Evolutionary conservation across 179 eudicot genomes (phyloP).

Genomic region (Nepenthes alata): DNA sequence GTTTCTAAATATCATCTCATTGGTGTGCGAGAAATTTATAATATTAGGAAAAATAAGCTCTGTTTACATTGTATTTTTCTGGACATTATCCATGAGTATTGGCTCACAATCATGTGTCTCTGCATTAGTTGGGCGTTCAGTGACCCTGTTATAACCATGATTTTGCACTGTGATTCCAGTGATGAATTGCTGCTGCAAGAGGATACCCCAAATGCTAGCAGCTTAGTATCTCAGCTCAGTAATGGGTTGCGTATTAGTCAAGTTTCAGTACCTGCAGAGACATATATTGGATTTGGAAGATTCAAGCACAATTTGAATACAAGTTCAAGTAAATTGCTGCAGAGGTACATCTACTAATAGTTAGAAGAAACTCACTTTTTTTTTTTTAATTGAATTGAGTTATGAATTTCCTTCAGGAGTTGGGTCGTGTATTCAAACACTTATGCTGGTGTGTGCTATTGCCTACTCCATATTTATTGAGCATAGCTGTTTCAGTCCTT

Average conservation of each 20-base stretch:
- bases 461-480: no score
- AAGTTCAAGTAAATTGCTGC: conserved; percentile 24
- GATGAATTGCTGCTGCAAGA: conserved; percentile 88
- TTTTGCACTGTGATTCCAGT: conserved; percentile 25
- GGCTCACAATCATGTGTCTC: no score
- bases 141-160: not conserved
- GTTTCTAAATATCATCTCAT: not conserved
- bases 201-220: conserved; percentile 47
- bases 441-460: not conserved
- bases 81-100: no score
- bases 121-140: no score
- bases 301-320: conserved; percentile 21
- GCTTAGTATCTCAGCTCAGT: conserved; percentile 40
- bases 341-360: conserved; percentile 39
- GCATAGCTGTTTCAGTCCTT: no score
- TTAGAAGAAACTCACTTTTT: no score
- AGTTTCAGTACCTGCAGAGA: conserved; percentile 24
- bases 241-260: conserved; percentile 43
- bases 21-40: not conserved
- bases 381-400: not conserved
- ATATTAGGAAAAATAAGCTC: not conserved
- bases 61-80: no score
- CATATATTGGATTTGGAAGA: conserved; percentile 35
- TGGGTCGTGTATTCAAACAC: not conserved
- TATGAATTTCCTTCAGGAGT: not conserved